A percentile compares a stretch with the other conserved stretches of the same genome.
These are phyloP conservation scores for Pythium rishiriense DNA, from an alignment of 352 stramenopile genomes.

Conservation along the genomic window DNA sequence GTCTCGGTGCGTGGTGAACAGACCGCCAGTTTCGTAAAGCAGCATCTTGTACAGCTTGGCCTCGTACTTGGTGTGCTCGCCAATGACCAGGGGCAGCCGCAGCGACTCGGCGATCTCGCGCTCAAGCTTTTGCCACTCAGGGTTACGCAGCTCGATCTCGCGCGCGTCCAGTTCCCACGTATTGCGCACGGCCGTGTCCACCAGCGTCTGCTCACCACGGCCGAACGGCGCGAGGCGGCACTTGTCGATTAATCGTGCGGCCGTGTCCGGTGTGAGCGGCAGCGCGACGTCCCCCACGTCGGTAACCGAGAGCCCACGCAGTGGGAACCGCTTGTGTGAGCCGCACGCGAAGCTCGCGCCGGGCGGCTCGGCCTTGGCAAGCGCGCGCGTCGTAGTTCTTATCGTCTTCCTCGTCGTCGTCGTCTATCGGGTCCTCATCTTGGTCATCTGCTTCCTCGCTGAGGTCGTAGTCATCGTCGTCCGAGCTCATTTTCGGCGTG, in stretches of 20 bases:
- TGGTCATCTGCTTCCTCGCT: constrained; percentile 1
- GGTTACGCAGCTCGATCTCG: constrained; percentile 11
- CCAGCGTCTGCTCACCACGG: constrained; percentile 17
- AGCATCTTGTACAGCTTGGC: constrained; percentile 48
- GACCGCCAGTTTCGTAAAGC: constrained; percentile 39
- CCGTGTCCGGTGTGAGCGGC: background rate
- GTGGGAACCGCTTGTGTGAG: background rate
- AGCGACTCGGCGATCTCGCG: background rate
- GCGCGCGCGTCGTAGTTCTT: constrained; percentile 1
- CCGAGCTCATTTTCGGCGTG: background rate
- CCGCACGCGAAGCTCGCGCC: constrained; percentile 10
- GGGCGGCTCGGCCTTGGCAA: constrained; percentile 11
- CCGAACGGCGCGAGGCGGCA: constrained; percentile 17
- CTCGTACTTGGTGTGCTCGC: background rate
- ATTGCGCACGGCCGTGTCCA: constrained; percentile 17
- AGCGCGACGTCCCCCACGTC: constrained; percentile 8
- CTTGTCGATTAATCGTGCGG: background rate
- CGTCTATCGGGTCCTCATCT: background rate
- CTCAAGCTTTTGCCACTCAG: constrained; percentile 4
- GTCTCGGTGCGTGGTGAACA: constrained; percentile 41
- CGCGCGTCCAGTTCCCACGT: constrained; percentile 18
- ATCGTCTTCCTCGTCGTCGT: background rate
- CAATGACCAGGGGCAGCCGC: constrained; percentile 13
- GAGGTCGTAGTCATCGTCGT: background rate
- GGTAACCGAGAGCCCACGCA: constrained; percentile 4